These are phyloP conservation scores for Colletotrichum nymphaeae DNA, from an alignment of 2,329 filamentous ascomycete species.

Conservation along the genomic window DNA sequence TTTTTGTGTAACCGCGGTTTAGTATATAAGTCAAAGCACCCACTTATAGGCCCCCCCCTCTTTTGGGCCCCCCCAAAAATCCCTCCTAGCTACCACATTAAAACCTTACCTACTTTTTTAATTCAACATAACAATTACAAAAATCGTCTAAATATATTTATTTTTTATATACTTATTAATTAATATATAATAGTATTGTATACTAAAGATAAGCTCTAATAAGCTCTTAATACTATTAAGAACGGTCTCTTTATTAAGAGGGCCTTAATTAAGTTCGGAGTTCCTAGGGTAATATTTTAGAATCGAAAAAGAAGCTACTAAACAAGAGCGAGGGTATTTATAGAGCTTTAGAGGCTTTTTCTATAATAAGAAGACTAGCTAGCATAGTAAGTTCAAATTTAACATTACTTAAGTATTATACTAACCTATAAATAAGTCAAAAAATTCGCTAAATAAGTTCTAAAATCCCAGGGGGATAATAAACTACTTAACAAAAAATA, in stretches of 20 bases:
- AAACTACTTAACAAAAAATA: too few species aligned
- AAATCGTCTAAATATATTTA: too few species aligned
- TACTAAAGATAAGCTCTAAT: neutral
- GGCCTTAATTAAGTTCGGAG: neutral
- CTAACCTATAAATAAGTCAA: slow-evolving; percentile 19
- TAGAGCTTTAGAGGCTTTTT: slow-evolving; percentile 4
- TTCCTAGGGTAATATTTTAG: neutral
- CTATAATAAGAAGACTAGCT: slow-evolving; percentile 8
- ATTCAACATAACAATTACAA: too few species aligned
- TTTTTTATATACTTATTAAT: too few species aligned
- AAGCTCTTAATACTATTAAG: slow-evolving; percentile 22
- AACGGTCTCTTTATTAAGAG: slow-evolving; percentile 27
- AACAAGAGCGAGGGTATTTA: neutral
- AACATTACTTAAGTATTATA: slow-evolving; percentile 19
- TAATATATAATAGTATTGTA: too few species aligned
- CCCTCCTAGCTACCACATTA: too few species aligned
- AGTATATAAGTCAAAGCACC: too few species aligned
- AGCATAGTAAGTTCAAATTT: slow-evolving; percentile 18
- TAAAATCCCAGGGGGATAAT: neutral
- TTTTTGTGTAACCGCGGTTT: too few species aligned
- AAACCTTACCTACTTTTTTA: too few species aligned
- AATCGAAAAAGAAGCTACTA: neutral
- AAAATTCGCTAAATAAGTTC: slow-evolving; percentile 13
- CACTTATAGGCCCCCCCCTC: too few species aligned
- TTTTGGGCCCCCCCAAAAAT: too few species aligned